phyloP scores from a whole-genome alignment of 2,329 filamentous ascomycete species.

The Xylaria sp. region DNA sequence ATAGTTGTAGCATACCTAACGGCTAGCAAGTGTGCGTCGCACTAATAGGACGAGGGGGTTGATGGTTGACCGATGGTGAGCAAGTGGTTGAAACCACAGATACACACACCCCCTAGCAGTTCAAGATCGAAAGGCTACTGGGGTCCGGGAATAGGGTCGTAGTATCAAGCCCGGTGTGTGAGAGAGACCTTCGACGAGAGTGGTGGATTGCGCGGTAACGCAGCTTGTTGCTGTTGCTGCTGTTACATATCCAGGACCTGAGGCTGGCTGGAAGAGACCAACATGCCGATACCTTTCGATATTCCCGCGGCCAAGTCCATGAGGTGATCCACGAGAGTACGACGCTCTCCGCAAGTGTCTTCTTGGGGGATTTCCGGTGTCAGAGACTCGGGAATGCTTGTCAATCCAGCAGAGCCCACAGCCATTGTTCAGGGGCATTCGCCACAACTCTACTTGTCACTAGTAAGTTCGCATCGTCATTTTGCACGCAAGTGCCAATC shows the following conservation, averaged over 20 bases:
- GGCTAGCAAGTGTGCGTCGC: background rate
- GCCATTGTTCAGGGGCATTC: too few species aligned
- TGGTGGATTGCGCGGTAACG: background rate
- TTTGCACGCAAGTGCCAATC: background rate
- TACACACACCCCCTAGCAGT: constrained; percentile 26
- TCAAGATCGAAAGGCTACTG: background rate
- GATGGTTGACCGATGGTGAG: constrained; percentile 1
- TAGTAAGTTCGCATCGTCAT: background rate
- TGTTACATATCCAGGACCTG: background rate
- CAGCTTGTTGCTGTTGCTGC: background rate
- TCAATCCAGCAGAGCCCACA: background rate
- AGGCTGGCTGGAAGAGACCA: constrained; percentile 1
- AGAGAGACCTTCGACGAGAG: background rate
- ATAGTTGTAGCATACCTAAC: background rate
- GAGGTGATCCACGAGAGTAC: constrained; percentile 5
- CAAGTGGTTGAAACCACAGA: background rate
- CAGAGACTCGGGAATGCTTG: background rate
- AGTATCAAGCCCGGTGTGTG: constrained; percentile 7
- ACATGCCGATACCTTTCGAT: background rate
- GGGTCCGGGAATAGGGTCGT: constrained; percentile 13
- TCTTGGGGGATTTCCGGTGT: constrained; percentile 14
- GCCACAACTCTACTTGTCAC: too few species aligned
- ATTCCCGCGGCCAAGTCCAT: background rate
- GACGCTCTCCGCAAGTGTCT: background rate
- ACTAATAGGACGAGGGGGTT: background rate